Evolutionary conservation across 2,329 filamentous ascomycete genomes (phyloP).

Genomic region (Claviceps sp.): DNA sequence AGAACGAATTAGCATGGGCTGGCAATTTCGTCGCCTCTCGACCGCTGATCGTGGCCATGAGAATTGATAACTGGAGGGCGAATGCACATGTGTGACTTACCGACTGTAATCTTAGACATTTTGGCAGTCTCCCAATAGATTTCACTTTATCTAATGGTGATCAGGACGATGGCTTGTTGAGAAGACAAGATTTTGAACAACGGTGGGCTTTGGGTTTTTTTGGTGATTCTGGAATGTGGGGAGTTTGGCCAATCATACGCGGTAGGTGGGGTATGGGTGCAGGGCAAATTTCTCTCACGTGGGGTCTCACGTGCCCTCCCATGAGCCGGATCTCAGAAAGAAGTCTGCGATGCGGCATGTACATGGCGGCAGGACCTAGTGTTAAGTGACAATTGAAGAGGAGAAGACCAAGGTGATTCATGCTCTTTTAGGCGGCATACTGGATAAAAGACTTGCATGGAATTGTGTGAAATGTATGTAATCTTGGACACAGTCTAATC

Average conservation of each 20-base stretch:
- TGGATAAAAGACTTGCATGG: background rate
- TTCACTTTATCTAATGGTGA: conserved; percentile 57
- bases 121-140: conserved; percentile 80
- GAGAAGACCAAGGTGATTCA: background rate
- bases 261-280: conserved; percentile 13
- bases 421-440: background rate
- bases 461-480: conserved; percentile 1
- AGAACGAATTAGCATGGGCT: conserved; percentile 16
- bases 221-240: conserved; percentile 14
- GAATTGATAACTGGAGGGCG: background rate
- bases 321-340: background rate
- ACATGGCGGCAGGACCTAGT: no score
- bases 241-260: conserved; percentile 7
- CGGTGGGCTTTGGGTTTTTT: conserved; percentile 10
- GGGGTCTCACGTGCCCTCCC: conserved; percentile 16
- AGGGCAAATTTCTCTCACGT: conserved; percentile 26
- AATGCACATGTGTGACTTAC: conserved; percentile 22
- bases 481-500: background rate
- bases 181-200: conserved; percentile 6
- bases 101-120: conserved; percentile 80
- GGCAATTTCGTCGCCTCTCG: background rate
- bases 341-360: background rate
- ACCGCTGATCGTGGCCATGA: background rate
- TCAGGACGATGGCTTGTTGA: conserved; percentile 21
- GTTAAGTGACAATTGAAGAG: no score